Base-by-base conservation (phyloP, 352 stramenopile species). In the Phytophthora podocarpi region DNA sequence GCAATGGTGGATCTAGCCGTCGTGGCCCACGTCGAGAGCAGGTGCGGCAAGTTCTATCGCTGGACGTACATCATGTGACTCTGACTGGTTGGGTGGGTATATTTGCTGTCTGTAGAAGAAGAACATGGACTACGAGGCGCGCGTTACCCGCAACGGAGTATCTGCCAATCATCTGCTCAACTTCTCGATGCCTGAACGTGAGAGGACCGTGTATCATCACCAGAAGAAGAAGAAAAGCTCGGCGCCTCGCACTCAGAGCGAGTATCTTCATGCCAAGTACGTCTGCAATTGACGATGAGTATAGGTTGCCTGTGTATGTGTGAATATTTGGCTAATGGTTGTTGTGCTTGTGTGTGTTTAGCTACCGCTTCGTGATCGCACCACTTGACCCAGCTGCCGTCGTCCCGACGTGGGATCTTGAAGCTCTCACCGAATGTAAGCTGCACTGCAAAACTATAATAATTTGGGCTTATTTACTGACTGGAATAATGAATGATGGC, bases 231-330 rank as follows among this genome's bases (percentile, higher is more conserved):
- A 92, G 61, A 82, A 87, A 69, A 88, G 80, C 36, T 70, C 32
- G 2, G 66, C 70, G 18, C 66, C 80, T 47, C 82, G 84, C 58
- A 95, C 86, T 37, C 84, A 92, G 43, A 89, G 62, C 64, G 84
- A 95, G 71, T 95, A 90, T 55, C 79, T 95, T 13, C 86, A 95
- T 62, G 86, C 86, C 59, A 95, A 93, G 86, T 95, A 66, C 54
- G 74, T 73, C 42, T 42, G 16, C n/a, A 34, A 26, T 48, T 36
- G 23, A 11, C 13, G 21, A 9, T 53, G 15, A 2, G n/a, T n/a
- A n/a, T n/a, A n/a, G n/a, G n/a, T n/a, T n/a, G n/a, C 1, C 18
- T 59, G 13, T 10, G n/a, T n/a, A 1, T 45, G 9, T 23, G 1
- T 28, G 10, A 16, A 50, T 8, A 28, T 30, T 23, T 8, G 16